Base-by-base conservation (phyloP, 257 asterid genomes). In the Solanum sejunctum region DNA sequence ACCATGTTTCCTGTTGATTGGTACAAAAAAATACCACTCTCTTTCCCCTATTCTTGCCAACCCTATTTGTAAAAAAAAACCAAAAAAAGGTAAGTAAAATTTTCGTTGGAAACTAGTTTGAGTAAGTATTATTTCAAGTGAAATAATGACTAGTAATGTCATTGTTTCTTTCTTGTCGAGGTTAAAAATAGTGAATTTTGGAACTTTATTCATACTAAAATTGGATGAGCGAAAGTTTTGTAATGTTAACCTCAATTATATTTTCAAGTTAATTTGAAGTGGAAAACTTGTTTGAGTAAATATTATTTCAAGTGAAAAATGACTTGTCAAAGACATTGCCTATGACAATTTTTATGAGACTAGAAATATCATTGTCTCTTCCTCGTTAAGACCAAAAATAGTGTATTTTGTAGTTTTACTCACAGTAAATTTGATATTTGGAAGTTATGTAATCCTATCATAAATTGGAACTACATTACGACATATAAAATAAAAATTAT, bases 1-100 rank as follows among this genome's bases (percentile, higher is more conserved):
- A 12, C 97, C 97, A 66, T 93, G 92, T 82, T 89, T 93, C 21
- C 89, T 88, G 84, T 93, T 95, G 87, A 96, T 84, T 0, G 91
- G 93, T 85, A 95, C 98, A 63, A 93, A 92, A 72, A 95, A 95
- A 61, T 92, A 93, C 98, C 98, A 95, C 64, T 93, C 98, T 57
- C 97, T 90, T 67, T 95, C 98, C 8, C 95, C 97, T 28, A 89
- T 90, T 51, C 90, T 95, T 3, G 97, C 97, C 89, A 92, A 85
- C 75, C 91, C 98, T 94, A 86, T 26, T 41, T 55, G 3, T 16
- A 32, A 32, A 3, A 13, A n/a, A n/a, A n/a, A n/a, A n/a, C n/a
- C n/a, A 17, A 6, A 47, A 3, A 7, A 39, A 5, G 10, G 12
- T n/a, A 51, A 7, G 20, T 32, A 32, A 32, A 32, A 32, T 32